Percentiles rank a stretch among this genome's conserved stretches.
phyloP scores from a whole-genome alignment of 1,284 basidiomycete genomes.

The Austroboletus niveus region DNA sequence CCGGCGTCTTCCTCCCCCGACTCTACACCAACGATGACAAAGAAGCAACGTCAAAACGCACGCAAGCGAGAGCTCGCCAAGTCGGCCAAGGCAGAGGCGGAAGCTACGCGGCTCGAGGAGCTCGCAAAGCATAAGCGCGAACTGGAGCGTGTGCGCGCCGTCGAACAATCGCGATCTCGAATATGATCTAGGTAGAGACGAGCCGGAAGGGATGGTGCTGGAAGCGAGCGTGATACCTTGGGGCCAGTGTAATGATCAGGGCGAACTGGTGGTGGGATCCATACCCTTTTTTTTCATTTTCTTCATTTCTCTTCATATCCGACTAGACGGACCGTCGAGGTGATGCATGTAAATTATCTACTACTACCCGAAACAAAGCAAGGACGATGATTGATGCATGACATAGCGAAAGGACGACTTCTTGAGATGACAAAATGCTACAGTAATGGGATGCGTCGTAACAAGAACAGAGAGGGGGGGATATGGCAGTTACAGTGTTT shows the following conservation, averaged over 20 bases:
- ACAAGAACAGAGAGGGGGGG: constrained; percentile 1
- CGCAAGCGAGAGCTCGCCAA: constrained; percentile 58
- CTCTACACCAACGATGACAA: constrained; percentile 47
- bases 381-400: constrained; percentile 14
- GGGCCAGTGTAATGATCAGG: constrained; percentile 48
- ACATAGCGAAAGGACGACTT: constrained; percentile 7
- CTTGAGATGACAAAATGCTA: constrained; percentile 18
- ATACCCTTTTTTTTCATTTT: neutral
- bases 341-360: constrained; percentile 23
- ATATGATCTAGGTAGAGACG: neutral
- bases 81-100: constrained; percentile 52
- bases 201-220: constrained; percentile 6
- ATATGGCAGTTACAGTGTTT: neutral
- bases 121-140: constrained; percentile 61
- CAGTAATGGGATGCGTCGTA: constrained; percentile 21
- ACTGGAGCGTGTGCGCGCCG: constrained; percentile 52
- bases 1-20: neutral
- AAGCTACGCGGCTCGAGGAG: constrained; percentile 47
- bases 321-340: constrained; percentile 1
- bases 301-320: neutral
- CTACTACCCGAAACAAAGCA: constrained; percentile 6
- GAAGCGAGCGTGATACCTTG: constrained; percentile 29
- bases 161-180: constrained; percentile 41
- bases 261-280: constrained; percentile 58
- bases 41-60: constrained; percentile 70